Evolutionary conservation across 2,329 filamentous ascomycete species (phyloP).

Genomic region (Fusarium sp.): DNA sequence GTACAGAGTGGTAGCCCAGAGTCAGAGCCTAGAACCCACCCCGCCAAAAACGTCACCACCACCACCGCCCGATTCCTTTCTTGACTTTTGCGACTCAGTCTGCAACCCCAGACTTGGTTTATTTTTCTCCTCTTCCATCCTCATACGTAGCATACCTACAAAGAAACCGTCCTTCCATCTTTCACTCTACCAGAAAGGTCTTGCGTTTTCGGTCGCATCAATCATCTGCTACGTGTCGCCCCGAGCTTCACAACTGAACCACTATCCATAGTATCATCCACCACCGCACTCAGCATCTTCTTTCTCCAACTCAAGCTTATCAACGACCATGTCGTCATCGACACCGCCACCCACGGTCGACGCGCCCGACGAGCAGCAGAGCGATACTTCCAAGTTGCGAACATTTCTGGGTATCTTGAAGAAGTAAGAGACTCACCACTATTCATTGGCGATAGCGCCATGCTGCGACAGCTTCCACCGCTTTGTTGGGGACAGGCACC

Average conservation of each 20-base stretch:
- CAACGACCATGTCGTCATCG: constrained; percentile 55
- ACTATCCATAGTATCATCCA: constrained; percentile 8
- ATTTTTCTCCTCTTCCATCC: constrained; percentile 8
- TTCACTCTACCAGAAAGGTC: background rate
- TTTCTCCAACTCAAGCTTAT: constrained; percentile 22
- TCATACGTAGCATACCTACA: background rate
- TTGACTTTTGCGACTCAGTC: constrained; percentile 47
- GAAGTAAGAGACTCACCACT: constrained; percentile 70
- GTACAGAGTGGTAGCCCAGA: background rate
- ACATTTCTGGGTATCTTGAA: constrained; percentile 89
- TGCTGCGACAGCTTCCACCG: constrained; percentile 34
- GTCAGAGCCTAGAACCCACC: constrained; percentile 23
- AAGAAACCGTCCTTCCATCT: background rate
- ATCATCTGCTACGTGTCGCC: constrained; percentile 3
- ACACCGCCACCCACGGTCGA: constrained; percentile 50
- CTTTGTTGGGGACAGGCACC: constrained; percentile 8
- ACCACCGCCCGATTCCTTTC: constrained; percentile 39
- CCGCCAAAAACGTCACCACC: constrained; percentile 45
- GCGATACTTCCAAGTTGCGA: constrained; percentile 88
- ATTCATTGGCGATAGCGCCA: background rate
- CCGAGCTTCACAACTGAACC: constrained; percentile 4
- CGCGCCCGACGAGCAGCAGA: constrained; percentile 63
- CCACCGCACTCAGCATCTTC: constrained; percentile 16
- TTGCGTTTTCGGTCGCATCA: background rate
- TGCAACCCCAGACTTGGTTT: constrained; percentile 34